Base-by-base conservation (phyloP, 345 rosid species). In the Durio zibethinus region DNA sequence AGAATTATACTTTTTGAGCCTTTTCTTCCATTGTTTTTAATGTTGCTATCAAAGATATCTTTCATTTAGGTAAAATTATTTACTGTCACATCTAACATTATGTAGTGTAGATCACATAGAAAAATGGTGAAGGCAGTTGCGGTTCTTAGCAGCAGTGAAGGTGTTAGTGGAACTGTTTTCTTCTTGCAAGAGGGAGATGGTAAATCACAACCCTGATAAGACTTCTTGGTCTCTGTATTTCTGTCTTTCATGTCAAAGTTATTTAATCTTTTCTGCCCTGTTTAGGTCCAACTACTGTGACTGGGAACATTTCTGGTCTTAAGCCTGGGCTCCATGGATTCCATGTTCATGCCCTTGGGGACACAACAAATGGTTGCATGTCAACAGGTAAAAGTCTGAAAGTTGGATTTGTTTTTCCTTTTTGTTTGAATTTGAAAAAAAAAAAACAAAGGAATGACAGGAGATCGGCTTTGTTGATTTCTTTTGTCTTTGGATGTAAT, bases 311-410 rank as follows among this genome's bases (percentile, higher is more conserved):
- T 72, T 86, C 90, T 85, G 99, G 99, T 47, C 95, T 96, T 53
- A 92, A 87, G 86, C 97, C 98, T 71, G 99, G 99, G 31, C 97
- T 80, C 38, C 98, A 92, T 63, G 98, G 98, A 35, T 94, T 96
- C 89, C 98, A 94, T 81, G 97, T 96, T 76, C 98, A 96, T 79
- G 91, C 99, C 72, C 94, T 96, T 40, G 98, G 99, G 72, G 99
- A 96, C 83, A 94, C 98, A 59, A 93, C 98, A 36, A 94, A 96
- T 74, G 99, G 99, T 70, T 96, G 98, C 93, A 91, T 96, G 97
- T 96, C 99, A 43, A 96, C 98, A 70, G 98, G 98, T 96, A 94
- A 75, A 33, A 42, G n/a, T 50, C 29, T 4, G 45, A 14, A 21
- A 35, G 72, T 72, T 52, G 20, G 7, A 45, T 68, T 59, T 73